Percentiles rank a stretch among this genome's conserved stretches.
These are phyloP conservation scores for Pterula multifida DNA, from an alignment of 1,284 basidiomycete species.

Conservation along the genomic window DNA sequence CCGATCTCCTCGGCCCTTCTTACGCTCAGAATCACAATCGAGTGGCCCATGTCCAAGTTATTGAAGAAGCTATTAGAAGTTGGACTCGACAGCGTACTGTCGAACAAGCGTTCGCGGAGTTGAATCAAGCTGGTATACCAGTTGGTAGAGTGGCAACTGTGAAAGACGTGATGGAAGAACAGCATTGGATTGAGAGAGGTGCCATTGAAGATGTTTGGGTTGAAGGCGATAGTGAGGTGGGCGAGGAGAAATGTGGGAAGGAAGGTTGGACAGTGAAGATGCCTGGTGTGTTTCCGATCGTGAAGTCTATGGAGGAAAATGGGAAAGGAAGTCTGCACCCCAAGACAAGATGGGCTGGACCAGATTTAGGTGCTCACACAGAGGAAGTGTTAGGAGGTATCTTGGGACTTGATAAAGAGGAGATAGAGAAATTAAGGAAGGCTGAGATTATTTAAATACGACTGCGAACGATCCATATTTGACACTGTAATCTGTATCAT, in stretches of 20 bases:
- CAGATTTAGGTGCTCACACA: constrained; percentile 53
- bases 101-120: constrained; percentile 29
- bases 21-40: constrained; percentile 54
- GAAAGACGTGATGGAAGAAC: constrained; percentile 45
- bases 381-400: constrained; percentile 40
- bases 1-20: constrained; percentile 42
- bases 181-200: constrained; percentile 41
- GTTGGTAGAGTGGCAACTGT: constrained; percentile 52
- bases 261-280: constrained; percentile 52
- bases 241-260: constrained; percentile 20
- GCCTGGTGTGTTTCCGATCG: constrained; percentile 44
- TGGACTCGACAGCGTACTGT: constrained; percentile 40
- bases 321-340: constrained; percentile 35
- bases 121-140: constrained; percentile 39
- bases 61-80: constrained; percentile 45
- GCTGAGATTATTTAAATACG: constrained; percentile 34
- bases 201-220: constrained; percentile 50
- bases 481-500: too few relatives aligned
- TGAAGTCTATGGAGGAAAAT: constrained; percentile 14
- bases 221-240: constrained; percentile 23
- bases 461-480: not conserved
- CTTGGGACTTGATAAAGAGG: constrained; percentile 31
- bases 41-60: constrained; percentile 41
- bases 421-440: constrained; percentile 29
- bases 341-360: constrained; percentile 54